Percentiles rank a stretch among this genome's conserved stretches.
Evolutionary conservation across 345 rosid genomes (phyloP).

Genomic region (Punica granatum): DNA sequence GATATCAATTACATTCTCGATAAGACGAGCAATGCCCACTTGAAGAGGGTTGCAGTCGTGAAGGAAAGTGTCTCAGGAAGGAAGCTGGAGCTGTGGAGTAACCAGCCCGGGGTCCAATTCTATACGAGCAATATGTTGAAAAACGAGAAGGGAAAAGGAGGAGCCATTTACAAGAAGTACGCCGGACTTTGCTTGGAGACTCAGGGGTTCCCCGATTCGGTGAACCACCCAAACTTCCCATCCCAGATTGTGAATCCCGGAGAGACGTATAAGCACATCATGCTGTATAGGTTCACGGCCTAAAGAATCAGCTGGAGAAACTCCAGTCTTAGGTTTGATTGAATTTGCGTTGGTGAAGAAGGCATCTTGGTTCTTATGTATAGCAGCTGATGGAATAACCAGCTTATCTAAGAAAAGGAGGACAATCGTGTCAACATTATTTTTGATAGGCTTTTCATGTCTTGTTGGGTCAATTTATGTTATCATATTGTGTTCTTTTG

Average conservation of each 20-base stretch:
- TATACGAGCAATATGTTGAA: slow-evolving; percentile 50
- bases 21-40: slow-evolving; percentile 15
- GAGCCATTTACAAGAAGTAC: slow-evolving; percentile 36
- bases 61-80: slow-evolving; percentile 49
- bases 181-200: slow-evolving; percentile 69
- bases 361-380: background rate
- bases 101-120: slow-evolving; percentile 65
- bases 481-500: background rate
- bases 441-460: background rate
- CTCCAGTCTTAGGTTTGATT: background rate
- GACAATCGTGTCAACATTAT: background rate
- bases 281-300: slow-evolving; percentile 62
- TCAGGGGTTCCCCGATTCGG: slow-evolving; percentile 79
- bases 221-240: slow-evolving; percentile 72
- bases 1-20: slow-evolving; percentile 73
- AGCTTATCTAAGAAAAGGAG: no score
- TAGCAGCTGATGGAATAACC: no score
- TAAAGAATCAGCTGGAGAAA: background rate
- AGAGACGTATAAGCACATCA: slow-evolving; percentile 44
- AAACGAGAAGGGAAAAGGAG: slow-evolving; percentile 41
- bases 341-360: background rate
- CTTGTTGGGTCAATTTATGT: background rate
- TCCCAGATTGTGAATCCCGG: slow-evolving; percentile 59
- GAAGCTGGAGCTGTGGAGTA: slow-evolving; percentile 69
- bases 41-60: slow-evolving; percentile 50